Percentiles rank a stretch among this genome's conserved stretches.
Conservation (phyloP, 2,329 filamentous ascomycete species). For the Aspergillus fumigatus region DNA sequence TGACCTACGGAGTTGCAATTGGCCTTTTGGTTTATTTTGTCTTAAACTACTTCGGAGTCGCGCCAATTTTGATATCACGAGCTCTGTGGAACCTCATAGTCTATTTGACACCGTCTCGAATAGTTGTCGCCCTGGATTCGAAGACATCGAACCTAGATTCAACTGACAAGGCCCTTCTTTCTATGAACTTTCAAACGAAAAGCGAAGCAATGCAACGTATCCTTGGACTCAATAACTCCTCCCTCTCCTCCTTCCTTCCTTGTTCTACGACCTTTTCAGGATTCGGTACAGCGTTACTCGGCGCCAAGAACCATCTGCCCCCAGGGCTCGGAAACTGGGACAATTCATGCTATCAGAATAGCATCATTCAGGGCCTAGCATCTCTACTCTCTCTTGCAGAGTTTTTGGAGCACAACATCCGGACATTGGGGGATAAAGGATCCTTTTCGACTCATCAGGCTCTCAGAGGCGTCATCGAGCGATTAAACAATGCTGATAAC, state of each 20-base stretch:
- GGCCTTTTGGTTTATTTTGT: constrained; percentile 26
- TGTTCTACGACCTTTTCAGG: constrained; percentile 52
- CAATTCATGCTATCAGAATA: constrained; percentile 98
- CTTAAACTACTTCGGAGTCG: constrained; percentile 26
- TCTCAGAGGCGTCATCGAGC: constrained; percentile 62
- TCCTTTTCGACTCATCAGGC: constrained; percentile 47
- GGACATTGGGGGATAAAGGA: constrained; percentile 33
- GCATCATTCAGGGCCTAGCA: constrained; percentile 79
- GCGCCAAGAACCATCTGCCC: constrained; percentile 32
- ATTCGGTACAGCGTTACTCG: constrained; percentile 45
- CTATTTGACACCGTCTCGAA: constrained; percentile 35
- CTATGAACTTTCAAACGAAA: constrained; percentile 49
- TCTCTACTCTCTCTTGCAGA: constrained; percentile 65
- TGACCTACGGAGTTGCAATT: constrained; percentile 28
- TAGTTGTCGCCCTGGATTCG: constrained; percentile 47
- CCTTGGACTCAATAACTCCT: constrained; percentile 56
- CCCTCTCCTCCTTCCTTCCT: constrained; percentile 56
- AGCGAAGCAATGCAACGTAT: constrained; percentile 61
- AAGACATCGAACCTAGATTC: constrained; percentile 40
- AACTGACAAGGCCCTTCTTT: constrained; percentile 37
- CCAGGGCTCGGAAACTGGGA: constrained; percentile 81
- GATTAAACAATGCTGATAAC: constrained; percentile 65
- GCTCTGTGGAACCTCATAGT: constrained; percentile 36
- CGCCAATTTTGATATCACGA: constrained; percentile 27
- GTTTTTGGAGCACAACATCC: constrained; percentile 54